Percentiles rank a stretch among this genome's conserved stretches.
Conservation (phyloP, 768 basidiomycete genomes). For the Artomyces pyxidatus region DNA sequence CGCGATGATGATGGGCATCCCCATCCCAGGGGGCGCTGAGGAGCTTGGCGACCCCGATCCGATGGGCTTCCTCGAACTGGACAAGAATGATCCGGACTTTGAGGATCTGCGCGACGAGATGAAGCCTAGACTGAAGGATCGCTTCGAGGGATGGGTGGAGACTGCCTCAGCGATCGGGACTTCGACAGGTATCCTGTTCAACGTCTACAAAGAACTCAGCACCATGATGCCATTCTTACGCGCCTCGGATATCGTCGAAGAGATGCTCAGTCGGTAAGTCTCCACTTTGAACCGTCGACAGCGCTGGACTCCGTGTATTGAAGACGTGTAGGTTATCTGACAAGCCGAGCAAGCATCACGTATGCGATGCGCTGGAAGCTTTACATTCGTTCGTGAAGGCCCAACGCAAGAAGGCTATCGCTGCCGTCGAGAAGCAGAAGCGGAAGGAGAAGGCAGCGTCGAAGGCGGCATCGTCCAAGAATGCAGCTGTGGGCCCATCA, state of each 20-base stretch:
- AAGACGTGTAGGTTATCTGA: constrained; percentile 37
- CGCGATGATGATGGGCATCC: constrained; percentile 55
- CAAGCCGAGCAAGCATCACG: constrained; percentile 42
- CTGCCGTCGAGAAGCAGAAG: background rate
- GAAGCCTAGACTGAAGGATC: constrained; percentile 44
- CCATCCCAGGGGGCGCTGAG: constrained; percentile 30
- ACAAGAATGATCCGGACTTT: constrained; percentile 44
- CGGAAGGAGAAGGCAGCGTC: background rate
- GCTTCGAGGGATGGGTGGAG: constrained; percentile 51
- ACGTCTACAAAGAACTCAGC: constrained; percentile 36
- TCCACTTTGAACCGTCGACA: background rate
- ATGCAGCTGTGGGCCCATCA: background rate
- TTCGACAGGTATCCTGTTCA: constrained; percentile 28
- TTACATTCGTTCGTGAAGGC: constrained; percentile 41
- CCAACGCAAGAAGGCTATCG: constrained; percentile 35
- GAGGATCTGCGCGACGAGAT: constrained; percentile 58
- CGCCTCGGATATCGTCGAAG: constrained; percentile 42
- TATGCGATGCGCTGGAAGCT: constrained; percentile 43
- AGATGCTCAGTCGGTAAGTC: constrained; percentile 47
- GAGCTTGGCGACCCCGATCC: constrained; percentile 38
- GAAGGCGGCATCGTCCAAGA: background rate
- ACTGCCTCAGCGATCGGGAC: constrained; percentile 32
- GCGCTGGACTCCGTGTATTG: background rate
- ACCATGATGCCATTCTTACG: constrained; percentile 52
- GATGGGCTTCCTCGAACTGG: constrained; percentile 42